These are phyloP conservation scores for Suillus lakei DNA, from an alignment of 768 basidiomycete genomes.

Conservation along the genomic window DNA sequence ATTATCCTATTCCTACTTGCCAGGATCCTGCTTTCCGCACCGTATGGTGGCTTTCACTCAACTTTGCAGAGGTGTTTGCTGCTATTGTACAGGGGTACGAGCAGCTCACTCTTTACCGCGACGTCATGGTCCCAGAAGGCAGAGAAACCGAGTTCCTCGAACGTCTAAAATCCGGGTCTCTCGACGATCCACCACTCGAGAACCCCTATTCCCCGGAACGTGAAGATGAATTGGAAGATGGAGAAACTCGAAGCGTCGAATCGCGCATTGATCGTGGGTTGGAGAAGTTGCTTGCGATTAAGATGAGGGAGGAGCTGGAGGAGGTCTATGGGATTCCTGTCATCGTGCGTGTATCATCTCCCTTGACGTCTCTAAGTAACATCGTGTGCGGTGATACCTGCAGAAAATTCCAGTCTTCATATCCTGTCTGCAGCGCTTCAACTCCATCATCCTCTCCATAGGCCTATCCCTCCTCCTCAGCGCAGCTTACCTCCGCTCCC, in stretches of 20 bases:
- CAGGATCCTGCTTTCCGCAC: conserved; percentile 60
- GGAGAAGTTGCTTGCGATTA: conserved; percentile 64
- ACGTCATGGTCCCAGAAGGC: conserved; percentile 60
- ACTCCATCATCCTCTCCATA: conserved; percentile 71
- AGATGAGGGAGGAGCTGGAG: conserved; percentile 76
- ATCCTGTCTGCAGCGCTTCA: conserved; percentile 75
- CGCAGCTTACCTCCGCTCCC: conserved; percentile 62
- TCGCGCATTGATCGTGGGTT: conserved; percentile 66
- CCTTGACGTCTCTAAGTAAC: conserved; percentile 1
- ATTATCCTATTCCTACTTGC: conserved; percentile 53
- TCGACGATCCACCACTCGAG: conserved; percentile 7
- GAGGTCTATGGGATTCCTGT: conserved; percentile 80
- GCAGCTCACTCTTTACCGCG: conserved; percentile 66
- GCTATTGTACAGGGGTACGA: conserved; percentile 75
- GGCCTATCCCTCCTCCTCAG: conserved; percentile 60
- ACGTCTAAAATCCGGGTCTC: conserved; percentile 22
- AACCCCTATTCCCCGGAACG: conserved; percentile 10
- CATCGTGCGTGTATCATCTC: conserved; percentile 56
- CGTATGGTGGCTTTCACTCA: conserved; percentile 80
- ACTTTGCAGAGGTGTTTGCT: conserved; percentile 66
- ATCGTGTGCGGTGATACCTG: neutral
- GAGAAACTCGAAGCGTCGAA: conserved; percentile 23
- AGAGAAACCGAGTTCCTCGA: conserved; percentile 45
- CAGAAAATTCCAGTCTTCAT: conserved; percentile 79
- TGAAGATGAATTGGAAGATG: conserved; percentile 16